A percentile compares a stretch with the other conserved stretches of the same genome.
Evolutionary conservation across 78 protist species (phyloP).

Genomic region (Dictyostelium citrinum): DNA sequence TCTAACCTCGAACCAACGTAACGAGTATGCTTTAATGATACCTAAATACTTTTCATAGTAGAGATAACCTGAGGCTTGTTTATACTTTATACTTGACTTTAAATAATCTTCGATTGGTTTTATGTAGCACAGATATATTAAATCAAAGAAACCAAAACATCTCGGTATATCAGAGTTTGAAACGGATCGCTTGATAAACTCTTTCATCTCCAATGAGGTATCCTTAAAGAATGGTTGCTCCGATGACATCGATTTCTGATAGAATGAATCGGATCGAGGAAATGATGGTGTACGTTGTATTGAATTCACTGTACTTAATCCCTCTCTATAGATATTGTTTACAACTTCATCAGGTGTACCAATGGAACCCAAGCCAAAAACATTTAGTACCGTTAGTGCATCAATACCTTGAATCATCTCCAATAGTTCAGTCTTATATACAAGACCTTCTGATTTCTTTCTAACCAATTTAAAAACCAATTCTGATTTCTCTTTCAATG

Average conservation of each 20-base stretch:
- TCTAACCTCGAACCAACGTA: slow-evolving; percentile 60
- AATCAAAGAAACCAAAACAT: slow-evolving; percentile 71
- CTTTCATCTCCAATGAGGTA: not conserved
- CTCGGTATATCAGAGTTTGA: slow-evolving; percentile 38
- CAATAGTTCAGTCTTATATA: slow-evolving; percentile 45
- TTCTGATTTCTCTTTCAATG: slow-evolving; percentile 51
- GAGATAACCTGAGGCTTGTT: slow-evolving; percentile 38
- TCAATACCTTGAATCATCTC: slow-evolving; percentile 40
- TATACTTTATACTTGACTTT: slow-evolving; percentile 18
- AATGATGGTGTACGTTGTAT: slow-evolving; percentile 18
- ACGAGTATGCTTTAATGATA: slow-evolving; percentile 23
- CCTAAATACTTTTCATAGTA: slow-evolving; percentile 49
- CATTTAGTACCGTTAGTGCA: slow-evolving; percentile 28
- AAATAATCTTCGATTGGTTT: slow-evolving; percentile 70
- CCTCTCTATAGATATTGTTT: slow-evolving; percentile 11
- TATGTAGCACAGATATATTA: slow-evolving; percentile 38
- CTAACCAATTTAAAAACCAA: slow-evolving; percentile 48
- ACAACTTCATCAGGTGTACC: slow-evolving; percentile 62
- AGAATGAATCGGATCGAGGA: not conserved
- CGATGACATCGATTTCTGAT: not conserved
- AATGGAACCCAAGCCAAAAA: slow-evolving; percentile 52
- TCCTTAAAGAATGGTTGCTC: not conserved
- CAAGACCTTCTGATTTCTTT: slow-evolving; percentile 40
- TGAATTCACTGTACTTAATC: slow-evolving; percentile 8
- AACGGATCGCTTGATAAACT: slow-evolving; percentile 13